A percentile compares a stretch with the other conserved stretches of the same genome.
phyloP scores from a whole-genome alignment of 805 yeast species.

The Myxozyma melibiosi region DNA sequence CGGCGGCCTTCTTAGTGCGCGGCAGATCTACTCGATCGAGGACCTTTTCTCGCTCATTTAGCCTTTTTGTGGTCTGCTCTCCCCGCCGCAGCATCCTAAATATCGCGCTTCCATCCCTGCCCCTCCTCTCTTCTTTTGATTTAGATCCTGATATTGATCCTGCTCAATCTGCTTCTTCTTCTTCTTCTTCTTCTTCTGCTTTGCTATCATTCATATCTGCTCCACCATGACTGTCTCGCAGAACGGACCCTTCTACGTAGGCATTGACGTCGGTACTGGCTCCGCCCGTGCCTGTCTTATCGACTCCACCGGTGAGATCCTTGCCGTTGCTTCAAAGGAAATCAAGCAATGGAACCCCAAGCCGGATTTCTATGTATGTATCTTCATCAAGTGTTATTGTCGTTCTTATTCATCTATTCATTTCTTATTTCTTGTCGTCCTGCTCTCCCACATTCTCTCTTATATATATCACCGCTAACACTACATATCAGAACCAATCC shows the following conservation, averaged over 20 bases:
- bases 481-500: constrained; percentile 69
- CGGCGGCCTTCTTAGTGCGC: background rate
- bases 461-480: background rate
- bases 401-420: background rate
- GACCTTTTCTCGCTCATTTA: background rate
- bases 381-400: background rate
- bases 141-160: no score
- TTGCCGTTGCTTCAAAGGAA: constrained; percentile 70
- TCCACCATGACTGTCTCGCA: background rate
- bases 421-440: background rate
- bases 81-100: background rate
- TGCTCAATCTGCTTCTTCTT: background rate
- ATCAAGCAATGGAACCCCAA: constrained; percentile 60
- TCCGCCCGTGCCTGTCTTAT: constrained; percentile 94
- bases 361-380: constrained; percentile 51
- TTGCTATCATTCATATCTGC: background rate
- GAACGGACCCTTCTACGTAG: constrained; percentile 55
- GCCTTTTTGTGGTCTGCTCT: background rate
- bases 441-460: background rate
- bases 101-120: background rate
- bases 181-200: background rate
- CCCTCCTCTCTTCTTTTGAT: background rate
- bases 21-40: background rate
- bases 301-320: constrained; percentile 77
- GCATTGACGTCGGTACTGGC: constrained; percentile 97